Evolutionary conservation across 306 rosid species (phyloP).

Genomic region (Nissolia schottii): DNA sequence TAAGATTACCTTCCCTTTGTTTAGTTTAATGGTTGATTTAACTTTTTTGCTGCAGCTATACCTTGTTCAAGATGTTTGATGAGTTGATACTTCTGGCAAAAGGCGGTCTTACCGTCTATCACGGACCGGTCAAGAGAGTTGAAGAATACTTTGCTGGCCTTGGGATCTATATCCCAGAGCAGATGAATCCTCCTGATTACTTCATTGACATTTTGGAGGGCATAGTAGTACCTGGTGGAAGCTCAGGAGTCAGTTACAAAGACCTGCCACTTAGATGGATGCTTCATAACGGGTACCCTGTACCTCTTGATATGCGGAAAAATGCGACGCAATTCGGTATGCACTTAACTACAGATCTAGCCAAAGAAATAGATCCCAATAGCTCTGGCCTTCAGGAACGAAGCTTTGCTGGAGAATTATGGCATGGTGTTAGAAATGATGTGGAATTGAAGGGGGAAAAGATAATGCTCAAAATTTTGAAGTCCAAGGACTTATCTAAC

Average conservation of each 20-base stretch:
- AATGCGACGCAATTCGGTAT: constrained; percentile 16
- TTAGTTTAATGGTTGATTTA: not conserved
- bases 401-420: constrained; percentile 65
- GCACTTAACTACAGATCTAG: constrained; percentile 17
- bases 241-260: constrained; percentile 37
- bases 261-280: constrained; percentile 82
- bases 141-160: constrained; percentile 68
- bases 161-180: constrained; percentile 65
- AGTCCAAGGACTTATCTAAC: constrained; percentile 59
- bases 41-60: constrained; percentile 51
- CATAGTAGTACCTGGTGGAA: constrained; percentile 43
- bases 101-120: constrained; percentile 81
- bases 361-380: constrained; percentile 26
- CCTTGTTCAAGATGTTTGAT: constrained; percentile 77
- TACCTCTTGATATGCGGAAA: constrained; percentile 63
- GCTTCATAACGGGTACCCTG: constrained; percentile 62
- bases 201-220: constrained; percentile 86
- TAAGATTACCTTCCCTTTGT: not conserved
- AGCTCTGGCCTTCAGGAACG: constrained; percentile 28
- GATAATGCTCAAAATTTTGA: constrained; percentile 46
- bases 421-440: constrained; percentile 52
- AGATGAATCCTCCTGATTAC: constrained; percentile 75
- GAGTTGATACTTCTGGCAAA: constrained; percentile 78
- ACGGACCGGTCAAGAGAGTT: constrained; percentile 63
- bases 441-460: constrained; percentile 54